phyloP scores from a whole-genome alignment of 2,329 filamentous ascomycete genomes.

The Calycina herbarum region DNA sequence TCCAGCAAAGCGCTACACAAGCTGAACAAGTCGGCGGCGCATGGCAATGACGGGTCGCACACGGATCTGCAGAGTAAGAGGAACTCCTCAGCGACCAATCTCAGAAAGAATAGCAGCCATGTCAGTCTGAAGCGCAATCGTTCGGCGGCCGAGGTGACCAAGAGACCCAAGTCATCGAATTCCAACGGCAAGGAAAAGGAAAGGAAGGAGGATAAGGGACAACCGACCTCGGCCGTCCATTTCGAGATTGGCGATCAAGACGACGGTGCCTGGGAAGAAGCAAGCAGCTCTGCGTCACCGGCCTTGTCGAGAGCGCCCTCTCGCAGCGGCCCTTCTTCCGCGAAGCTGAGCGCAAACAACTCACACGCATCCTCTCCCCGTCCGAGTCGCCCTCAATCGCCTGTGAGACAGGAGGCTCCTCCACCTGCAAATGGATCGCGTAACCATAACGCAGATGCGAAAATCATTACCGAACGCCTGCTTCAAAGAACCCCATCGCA shows the following conservation, averaged over 20 bases:
- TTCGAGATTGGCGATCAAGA: conserved; percentile 59
- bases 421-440: conserved; percentile 37
- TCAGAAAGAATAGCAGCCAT: conserved; percentile 51
- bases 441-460: conserved; percentile 54
- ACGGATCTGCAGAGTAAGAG: conserved; percentile 32
- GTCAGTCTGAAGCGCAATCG: conserved; percentile 60
- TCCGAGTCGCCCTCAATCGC: conserved; percentile 23
- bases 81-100: conserved; percentile 35
- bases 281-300: conserved; percentile 62
- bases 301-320: conserved; percentile 50
- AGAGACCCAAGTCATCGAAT: conserved; percentile 48
- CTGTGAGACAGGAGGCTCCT: conserved; percentile 11
- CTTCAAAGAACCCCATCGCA: conserved; percentile 64
- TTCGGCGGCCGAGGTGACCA: conserved; percentile 56
- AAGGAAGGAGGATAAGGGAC: conserved; percentile 49
- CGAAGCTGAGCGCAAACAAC: conserved; percentile 41
- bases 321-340: conserved; percentile 48
- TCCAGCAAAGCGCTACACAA: conserved; percentile 36
- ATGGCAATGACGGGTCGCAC: conserved; percentile 32
- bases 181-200: conserved; percentile 28
- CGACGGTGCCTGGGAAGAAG: conserved; percentile 67
- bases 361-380: conserved; percentile 34
- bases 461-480: conserved; percentile 66
- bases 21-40: conserved; percentile 30
- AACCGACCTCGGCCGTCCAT: conserved; percentile 55